These are phyloP conservation scores for Xanthoparmelia taractica DNA, from an alignment of 495 filamentous ascomycete species.

Conservation along the genomic window DNA sequence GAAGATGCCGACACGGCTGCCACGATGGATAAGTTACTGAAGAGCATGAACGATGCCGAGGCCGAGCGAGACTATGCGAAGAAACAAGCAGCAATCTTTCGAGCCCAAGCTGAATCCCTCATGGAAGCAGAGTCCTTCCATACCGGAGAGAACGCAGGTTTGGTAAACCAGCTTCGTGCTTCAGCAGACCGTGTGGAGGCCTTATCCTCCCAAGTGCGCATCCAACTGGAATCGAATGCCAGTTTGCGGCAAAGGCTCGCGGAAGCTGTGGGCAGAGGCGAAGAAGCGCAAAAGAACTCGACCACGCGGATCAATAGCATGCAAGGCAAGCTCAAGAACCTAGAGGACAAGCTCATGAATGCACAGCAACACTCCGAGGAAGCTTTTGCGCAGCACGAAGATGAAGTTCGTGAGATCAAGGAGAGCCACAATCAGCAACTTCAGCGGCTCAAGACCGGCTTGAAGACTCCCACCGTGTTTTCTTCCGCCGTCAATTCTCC, in stretches of 20 bases:
- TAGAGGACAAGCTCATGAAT: slow-evolving; percentile 76
- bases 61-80: slow-evolving; percentile 65
- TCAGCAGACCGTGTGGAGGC: slow-evolving; percentile 70
- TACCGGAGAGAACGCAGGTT: slow-evolving; percentile 51
- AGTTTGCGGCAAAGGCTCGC: slow-evolving; percentile 72
- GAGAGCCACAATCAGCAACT: slow-evolving; percentile 74
- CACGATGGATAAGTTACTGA: slow-evolving; percentile 52
- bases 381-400: slow-evolving; percentile 71
- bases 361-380: slow-evolving; percentile 87
- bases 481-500: slow-evolving; percentile 48
- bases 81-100: slow-evolving; percentile 51
- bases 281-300: slow-evolving; percentile 72
- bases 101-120: slow-evolving; percentile 54
- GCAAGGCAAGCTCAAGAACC: slow-evolving; percentile 65
- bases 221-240: slow-evolving; percentile 69
- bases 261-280: slow-evolving; percentile 76
- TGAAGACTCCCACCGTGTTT: slow-evolving; percentile 36
- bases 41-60: slow-evolving; percentile 55
- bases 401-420: slow-evolving; percentile 65
- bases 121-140: slow-evolving; percentile 54
- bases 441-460: slow-evolving; percentile 58
- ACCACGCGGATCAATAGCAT: slow-evolving; percentile 72
- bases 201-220: slow-evolving; percentile 64
- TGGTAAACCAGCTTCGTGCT: slow-evolving; percentile 57
- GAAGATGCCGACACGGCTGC: slow-evolving; percentile 27